Percentiles rank a stretch among this genome's conserved stretches.
These are phyloP conservation scores for Macrophomina pseudophaseolina DNA, from an alignment of 2,329 filamentous ascomycete species.

Conservation along the genomic window DNA sequence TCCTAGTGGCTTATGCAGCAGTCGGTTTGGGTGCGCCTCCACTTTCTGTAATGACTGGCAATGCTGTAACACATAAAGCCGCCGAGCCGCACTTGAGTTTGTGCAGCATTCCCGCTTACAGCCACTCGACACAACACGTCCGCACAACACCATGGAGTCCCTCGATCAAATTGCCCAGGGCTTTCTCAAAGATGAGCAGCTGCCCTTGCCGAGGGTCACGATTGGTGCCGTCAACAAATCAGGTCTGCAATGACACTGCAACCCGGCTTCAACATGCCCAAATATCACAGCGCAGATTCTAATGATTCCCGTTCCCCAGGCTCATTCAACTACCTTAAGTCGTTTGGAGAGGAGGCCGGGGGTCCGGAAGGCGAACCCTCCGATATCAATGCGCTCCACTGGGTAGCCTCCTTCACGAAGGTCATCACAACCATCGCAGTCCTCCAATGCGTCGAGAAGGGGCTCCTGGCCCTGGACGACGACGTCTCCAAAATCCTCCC, in stretches of 20 bases:
- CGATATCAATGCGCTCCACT: slow-evolving; percentile 26
- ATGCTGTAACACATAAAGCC: too few species aligned
- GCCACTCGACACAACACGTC: too few species aligned
- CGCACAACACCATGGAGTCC: neutral
- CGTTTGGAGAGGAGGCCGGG: neutral
- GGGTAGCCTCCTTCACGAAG: slow-evolving; percentile 46
- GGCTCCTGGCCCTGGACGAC: slow-evolving; percentile 38
- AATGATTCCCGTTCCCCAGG: neutral
- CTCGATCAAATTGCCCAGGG: neutral
- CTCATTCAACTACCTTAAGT: slow-evolving; percentile 1
- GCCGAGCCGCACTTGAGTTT: too few species aligned
- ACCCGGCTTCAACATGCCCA: too few species aligned
- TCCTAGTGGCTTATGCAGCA: too few species aligned
- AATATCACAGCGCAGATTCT: neutral
- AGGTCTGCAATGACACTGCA: neutral
- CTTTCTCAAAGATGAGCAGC: neutral
- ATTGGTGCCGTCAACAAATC: slow-evolving; percentile 1
- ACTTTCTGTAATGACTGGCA: too few species aligned
- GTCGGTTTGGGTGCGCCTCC: too few species aligned
- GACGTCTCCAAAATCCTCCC: slow-evolving; percentile 40
- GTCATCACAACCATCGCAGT: slow-evolving; percentile 42
- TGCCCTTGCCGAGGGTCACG: neutral
- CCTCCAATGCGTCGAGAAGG: slow-evolving; percentile 43
- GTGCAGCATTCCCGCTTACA: too few species aligned
- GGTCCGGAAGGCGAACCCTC: neutral